A percentile compares a stretch with the other conserved stretches of the same genome.
Conservation (phyloP, 495 filamentous ascomycete species). For the Xylaria venustula region DNA sequence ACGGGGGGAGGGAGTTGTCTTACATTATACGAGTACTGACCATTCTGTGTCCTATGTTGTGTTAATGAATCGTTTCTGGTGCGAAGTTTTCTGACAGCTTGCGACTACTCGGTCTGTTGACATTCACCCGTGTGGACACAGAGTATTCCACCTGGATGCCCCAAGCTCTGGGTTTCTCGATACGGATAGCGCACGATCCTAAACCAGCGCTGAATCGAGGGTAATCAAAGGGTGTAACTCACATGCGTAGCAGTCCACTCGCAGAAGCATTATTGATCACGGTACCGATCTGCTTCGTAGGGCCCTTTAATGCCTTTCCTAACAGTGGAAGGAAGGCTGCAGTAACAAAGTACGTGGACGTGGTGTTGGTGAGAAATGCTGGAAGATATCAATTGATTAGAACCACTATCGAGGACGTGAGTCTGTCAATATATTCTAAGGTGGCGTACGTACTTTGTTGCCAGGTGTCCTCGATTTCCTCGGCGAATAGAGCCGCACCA, state of each 20-base stretch:
- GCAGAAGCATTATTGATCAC: slow-evolving; percentile 60
- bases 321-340: slow-evolving; percentile 45
- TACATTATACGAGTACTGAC: slow-evolving; percentile 69
- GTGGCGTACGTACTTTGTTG: slow-evolving; percentile 45
- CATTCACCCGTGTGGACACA: too few species aligned
- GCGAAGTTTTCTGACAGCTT: neutral
- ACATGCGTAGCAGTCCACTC: slow-evolving; percentile 41
- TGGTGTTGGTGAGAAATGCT: slow-evolving; percentile 74
- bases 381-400: slow-evolving; percentile 41
- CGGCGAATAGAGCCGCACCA: slow-evolving; percentile 30
- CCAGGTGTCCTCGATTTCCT: slow-evolving; percentile 52
- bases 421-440: too few species aligned
- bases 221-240: neutral
- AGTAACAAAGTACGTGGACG: slow-evolving; percentile 59
- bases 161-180: too few species aligned
- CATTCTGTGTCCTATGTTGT: slow-evolving; percentile 61
- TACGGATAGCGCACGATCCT: too few species aligned
- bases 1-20: too few species aligned
- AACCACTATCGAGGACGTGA: neutral
- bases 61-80: neutral
- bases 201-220: too few species aligned
- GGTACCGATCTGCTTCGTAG: slow-evolving; percentile 51
- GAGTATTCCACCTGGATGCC: too few species aligned
- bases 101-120: too few species aligned
- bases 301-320: slow-evolving; percentile 40